A percentile compares a stretch with the other conserved stretches of the same genome.
These are phyloP conservation scores for Cryptosporidium tyzzeri DNA, from an alignment of 169 alveolate species.

Conservation along the genomic window DNA sequence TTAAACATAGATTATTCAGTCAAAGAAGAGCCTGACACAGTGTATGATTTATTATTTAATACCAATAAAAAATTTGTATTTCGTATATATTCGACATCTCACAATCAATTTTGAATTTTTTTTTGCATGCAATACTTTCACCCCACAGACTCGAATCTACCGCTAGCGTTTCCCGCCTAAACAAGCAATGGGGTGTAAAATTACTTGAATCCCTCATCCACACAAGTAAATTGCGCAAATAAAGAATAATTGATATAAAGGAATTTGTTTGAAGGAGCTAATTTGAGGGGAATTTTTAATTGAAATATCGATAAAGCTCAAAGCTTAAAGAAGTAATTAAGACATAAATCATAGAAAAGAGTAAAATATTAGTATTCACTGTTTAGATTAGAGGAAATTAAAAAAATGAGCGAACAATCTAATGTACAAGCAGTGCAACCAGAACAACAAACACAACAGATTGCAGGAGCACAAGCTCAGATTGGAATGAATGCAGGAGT, in stretches of 20 bases:
- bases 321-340: neutral
- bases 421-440: conserved; percentile 39
- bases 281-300: conserved; percentile 7
- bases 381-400: neutral
- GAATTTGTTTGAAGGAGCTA: neutral
- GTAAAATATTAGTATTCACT: neutral
- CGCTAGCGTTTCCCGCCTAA: conserved; percentile 38
- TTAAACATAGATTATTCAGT: neutral
- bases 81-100: neutral
- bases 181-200: conserved; percentile 41
- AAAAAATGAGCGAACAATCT: conserved; percentile 54
- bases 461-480: conserved; percentile 36
- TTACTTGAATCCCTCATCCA: conserved; percentile 69
- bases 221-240: conserved; percentile 26
- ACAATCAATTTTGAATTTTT: neutral
- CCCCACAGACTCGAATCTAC: conserved; percentile 22
- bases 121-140: neutral
- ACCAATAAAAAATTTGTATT: neutral
- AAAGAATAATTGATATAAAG: conserved; percentile 13
- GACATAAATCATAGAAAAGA: neutral
- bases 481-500: conserved; percentile 39
- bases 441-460: conserved; percentile 61
- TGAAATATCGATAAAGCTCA: neutral
- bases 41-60: neutral
- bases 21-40: neutral